A percentile compares a stretch with the other conserved stretches of the same genome.
Evolutionary conservation across 2,329 filamentous ascomycete species (phyloP).

Genomic region (Talaromyces sp.): DNA sequence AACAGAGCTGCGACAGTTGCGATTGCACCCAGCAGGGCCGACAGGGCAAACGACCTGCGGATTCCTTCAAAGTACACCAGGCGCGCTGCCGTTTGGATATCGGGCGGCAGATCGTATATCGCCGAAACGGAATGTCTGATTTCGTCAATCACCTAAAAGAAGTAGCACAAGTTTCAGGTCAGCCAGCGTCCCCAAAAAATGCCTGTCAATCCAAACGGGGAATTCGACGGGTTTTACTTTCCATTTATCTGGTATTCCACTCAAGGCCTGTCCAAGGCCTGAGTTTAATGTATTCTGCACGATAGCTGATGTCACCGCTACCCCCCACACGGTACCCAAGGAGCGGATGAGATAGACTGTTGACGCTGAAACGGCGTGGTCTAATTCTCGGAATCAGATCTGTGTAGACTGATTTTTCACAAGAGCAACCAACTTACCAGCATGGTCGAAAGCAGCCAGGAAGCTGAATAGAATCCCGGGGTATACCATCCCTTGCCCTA

Average conservation of each 20-base stretch:
- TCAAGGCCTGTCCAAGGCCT: slow-evolving; percentile 50
- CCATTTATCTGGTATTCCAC: slow-evolving; percentile 53
- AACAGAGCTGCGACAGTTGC: slow-evolving; percentile 47
- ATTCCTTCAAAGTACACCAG: slow-evolving; percentile 58
- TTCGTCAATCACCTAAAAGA: slow-evolving; percentile 51
- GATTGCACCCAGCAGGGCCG: slow-evolving; percentile 47
- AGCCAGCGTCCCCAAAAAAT: slow-evolving; percentile 17
- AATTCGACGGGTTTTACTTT: slow-evolving; percentile 41
- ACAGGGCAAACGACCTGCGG: slow-evolving; percentile 51
- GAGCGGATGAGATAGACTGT: slow-evolving; percentile 61
- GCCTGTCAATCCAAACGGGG: slow-evolving; percentile 8
- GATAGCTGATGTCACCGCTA: slow-evolving; percentile 58
- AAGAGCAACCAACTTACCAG: slow-evolving; percentile 37
- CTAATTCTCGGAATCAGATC: slow-evolving; percentile 26
- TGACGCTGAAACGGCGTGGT: slow-evolving; percentile 59
- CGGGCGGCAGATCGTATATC: slow-evolving; percentile 50
- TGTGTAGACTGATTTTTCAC: not conserved
- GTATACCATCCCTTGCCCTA: slow-evolving; percentile 44
- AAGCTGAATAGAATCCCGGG: slow-evolving; percentile 54
- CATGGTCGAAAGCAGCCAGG: slow-evolving; percentile 57
- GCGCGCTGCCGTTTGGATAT: slow-evolving; percentile 52
- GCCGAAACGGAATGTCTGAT: slow-evolving; percentile 58
- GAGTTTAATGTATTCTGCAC: slow-evolving; percentile 57
- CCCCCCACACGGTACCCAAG: slow-evolving; percentile 59
- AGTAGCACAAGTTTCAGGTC: slow-evolving; percentile 14